Evolutionary conservation across 495 filamentous ascomycete species (phyloP), one percentile per base, ranked within the genome.

Genomic region (Aspergillus carlsbadensis): DNA sequence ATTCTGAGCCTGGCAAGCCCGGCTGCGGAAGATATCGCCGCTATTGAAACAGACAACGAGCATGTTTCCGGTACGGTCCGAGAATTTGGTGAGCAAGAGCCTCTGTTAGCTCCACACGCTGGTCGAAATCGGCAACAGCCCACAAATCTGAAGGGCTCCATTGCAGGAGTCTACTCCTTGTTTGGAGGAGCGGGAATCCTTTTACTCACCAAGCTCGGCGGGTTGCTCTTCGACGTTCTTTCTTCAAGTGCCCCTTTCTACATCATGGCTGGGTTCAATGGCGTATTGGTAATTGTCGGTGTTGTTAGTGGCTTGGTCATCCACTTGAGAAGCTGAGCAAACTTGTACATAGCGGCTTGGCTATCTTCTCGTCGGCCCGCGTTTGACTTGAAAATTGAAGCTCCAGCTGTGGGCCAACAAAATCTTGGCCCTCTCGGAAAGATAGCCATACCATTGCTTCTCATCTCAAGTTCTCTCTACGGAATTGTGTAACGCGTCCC

Each of bases 161-260:
- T 98, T 57, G 92, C 94, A 10, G 94, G 94, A 0, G 86, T 96
- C 1, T 98, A 98, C 64, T 92, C 88, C 49, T 81, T 96, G 54
- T 89, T 86, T 52, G 94, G 94, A 11, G 94, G 93, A n/a, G 86
- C 84, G 0, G 94, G 92, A 0, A 98, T 98, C 29, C 65, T 98
- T 46, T 69, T 96, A 2, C 77, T 98, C 22, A 98, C 94, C 18
- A 98, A 98, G 70, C 66, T 92, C 14, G 94, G 94, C n/a, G 94
- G 94, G 0, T 78, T 83, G 21, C 66, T 96, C 42, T 97, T 96
- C 65, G 92, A 97, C 69, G 70, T 58, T 20, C 65, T 84, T 51
- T 83, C 83, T 5, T 77, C 76, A 3, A 87, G 88, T 1, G 85
- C 89, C 37, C 94, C 94, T 11, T 98, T 98, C 69, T 94, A 88